Evolutionary conservation across 352 stramenopile species (phyloP), one percentile per base, ranked within the genome.

Genomic region (Phytophthora podocarpi): DNA sequence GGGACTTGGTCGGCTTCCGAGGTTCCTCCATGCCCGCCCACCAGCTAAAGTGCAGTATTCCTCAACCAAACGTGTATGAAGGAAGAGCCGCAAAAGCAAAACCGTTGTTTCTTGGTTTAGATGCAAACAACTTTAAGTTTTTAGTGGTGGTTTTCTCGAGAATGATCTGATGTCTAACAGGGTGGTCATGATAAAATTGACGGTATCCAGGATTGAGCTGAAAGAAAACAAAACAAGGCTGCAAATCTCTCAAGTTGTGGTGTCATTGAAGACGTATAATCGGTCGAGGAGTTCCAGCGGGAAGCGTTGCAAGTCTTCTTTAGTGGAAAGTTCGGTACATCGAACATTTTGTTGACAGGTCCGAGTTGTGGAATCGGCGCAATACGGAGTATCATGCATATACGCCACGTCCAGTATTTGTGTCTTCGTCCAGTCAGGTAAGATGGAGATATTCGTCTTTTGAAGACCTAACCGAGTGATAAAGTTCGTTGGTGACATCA

Each of bases 21-120:
- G n/a, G 31, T 45, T 54, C 56, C 47, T 49, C 46, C 56, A 64
- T 64, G 36, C n/a, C n/a, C n/a, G n/a, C n/a, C n/a, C n/a, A n/a
- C n/a, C n/a, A n/a, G n/a, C n/a, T n/a, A n/a, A n/a, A n/a, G n/a
- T n/a, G n/a, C n/a, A n/a, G n/a, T n/a, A n/a, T n/a, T n/a, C n/a
- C n/a, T n/a, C n/a, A n/a, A n/a, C n/a, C n/a, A n/a, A n/a, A n/a
- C n/a, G n/a, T n/a, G n/a, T n/a, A n/a, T n/a, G n/a, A n/a, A n/a
- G n/a, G 35, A 41, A 41, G 4, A 7, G 35, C 35, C 35, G 35
- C 35, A 41, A 41, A 24, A 24, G 11, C 12, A 41, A 41, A 41
- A 41, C 35, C 35, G 35, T 41, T 41, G 34, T n/a, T n/a, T n/a
- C n/a, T n/a, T n/a, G n/a, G n/a, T n/a, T n/a, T n/a, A n/a, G n/a